Evolutionary conservation across 2,329 filamentous ascomycete species (phyloP).

Genomic region (Sporothrix pseudoabietina): DNA sequence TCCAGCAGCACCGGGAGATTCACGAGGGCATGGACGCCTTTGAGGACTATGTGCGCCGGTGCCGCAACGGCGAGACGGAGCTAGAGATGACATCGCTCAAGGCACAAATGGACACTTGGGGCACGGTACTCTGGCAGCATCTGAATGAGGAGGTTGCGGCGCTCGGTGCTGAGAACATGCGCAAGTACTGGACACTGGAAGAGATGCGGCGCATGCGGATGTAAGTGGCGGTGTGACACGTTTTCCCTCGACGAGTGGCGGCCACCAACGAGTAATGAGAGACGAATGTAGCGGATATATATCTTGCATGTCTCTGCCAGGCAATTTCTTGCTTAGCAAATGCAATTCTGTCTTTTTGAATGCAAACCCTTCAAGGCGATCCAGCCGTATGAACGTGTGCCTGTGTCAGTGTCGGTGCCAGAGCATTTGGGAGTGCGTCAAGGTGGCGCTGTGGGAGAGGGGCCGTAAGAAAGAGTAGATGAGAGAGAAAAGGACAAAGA

Average conservation of each 20-base stretch:
- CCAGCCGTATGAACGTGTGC: too few relatives aligned
- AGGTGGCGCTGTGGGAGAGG: background rate
- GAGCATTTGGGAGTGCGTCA: background rate
- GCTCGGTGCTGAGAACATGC: constrained; percentile 84
- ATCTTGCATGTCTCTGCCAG: background rate
- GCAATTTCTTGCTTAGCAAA: background rate
- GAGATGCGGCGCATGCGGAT: constrained; percentile 65
- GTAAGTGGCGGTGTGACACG: constrained; percentile 43
- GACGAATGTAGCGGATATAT: background rate
- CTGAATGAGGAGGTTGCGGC: constrained; percentile 81
- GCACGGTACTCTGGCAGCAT: constrained; percentile 76
- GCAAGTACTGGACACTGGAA: constrained; percentile 74
- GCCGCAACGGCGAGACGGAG: constrained; percentile 63
- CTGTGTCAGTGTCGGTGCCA: background rate
- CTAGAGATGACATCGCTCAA: constrained; percentile 63
- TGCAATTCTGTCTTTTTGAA: background rate
- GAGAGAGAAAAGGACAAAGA: background rate
- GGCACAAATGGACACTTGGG: constrained; percentile 75
- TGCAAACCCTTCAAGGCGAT: too few relatives aligned
- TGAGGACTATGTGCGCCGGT: constrained; percentile 65
- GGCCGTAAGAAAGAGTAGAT: background rate
- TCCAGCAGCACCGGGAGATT: constrained; percentile 76
- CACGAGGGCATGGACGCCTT: constrained; percentile 73
- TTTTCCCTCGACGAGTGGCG: background rate
- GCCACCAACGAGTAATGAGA: background rate